phyloP scores from a whole-genome alignment of 164 flowering plant species.

The Protea cynaroides region DNA sequence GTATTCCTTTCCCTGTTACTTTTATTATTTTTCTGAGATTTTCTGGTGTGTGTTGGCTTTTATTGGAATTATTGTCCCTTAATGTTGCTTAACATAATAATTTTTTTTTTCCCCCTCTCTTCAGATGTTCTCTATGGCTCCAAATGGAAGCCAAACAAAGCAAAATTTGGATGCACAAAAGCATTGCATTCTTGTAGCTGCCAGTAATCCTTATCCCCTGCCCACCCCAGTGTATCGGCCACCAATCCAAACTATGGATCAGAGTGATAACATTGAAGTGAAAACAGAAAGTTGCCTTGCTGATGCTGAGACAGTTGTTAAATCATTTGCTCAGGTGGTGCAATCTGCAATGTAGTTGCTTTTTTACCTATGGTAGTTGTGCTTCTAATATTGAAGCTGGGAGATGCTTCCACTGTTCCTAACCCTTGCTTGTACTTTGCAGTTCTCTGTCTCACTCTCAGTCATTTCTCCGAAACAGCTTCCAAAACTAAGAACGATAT shows the following conservation, averaged over 20 bases:
- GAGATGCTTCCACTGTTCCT: neutral
- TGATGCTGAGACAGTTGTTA: constrained; percentile 89
- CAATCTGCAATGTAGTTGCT: neutral
- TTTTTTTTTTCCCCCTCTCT: constrained; percentile 7
- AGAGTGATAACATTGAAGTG: constrained; percentile 45
- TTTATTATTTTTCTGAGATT: neutral
- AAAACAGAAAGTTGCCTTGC: constrained; percentile 49
- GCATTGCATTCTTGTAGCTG: constrained; percentile 90
- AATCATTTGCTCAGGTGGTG: constrained; percentile 64
- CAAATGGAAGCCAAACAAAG: constrained; percentile 48
- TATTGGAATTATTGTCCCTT: neutral
- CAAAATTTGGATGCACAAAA: constrained; percentile 54
- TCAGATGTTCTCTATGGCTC: constrained; percentile 33
- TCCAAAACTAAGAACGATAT: constrained; percentile 71
- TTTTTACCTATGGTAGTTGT: neutral
- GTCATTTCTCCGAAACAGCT: constrained; percentile 89
- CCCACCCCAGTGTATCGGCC: constrained; percentile 80
- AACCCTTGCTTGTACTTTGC: constrained; percentile 27
- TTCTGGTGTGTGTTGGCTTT: neutral
- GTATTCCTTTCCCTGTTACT: neutral
- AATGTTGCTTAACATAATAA: neutral
- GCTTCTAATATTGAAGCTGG: constrained; percentile 1
- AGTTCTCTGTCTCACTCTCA: constrained; percentile 77
- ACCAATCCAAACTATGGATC: constrained; percentile 42
- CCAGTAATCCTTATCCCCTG: constrained; percentile 83